Percentiles rank a stretch among this genome's conserved stretches.
Conservation (phyloP, 2,329 filamentous ascomycete genomes). For the Hymenoscyphus fructigenus region DNA sequence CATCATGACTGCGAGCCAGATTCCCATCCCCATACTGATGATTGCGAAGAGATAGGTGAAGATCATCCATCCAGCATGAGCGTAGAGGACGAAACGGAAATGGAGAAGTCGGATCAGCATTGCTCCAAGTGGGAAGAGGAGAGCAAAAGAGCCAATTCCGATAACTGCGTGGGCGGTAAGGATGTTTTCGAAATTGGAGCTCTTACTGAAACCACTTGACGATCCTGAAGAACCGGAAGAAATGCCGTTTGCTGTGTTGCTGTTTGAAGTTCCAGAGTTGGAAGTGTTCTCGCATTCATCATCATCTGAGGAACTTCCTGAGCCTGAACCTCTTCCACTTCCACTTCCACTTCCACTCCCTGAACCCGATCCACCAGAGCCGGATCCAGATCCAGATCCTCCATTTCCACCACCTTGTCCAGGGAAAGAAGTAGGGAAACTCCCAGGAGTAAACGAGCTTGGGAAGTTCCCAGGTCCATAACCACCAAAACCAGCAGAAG, state of each 20-base stretch:
- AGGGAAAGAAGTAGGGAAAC: background rate
- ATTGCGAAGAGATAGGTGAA: conserved; percentile 57
- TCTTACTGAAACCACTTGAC: background rate
- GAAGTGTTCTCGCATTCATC: background rate
- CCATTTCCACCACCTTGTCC: background rate
- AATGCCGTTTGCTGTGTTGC: too few species aligned
- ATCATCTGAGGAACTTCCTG: background rate
- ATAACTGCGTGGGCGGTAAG: conserved; percentile 53
- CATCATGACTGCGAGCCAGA: conserved; percentile 39
- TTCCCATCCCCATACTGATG: conserved; percentile 58
- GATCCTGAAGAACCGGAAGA: background rate
- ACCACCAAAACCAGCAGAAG: background rate
- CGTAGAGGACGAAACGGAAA: conserved; percentile 39
- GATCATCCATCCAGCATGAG: conserved; percentile 58
- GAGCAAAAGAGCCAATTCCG: conserved; percentile 56
- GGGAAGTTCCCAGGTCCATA: background rate
- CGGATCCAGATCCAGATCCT: background rate
- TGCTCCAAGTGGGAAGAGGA: conserved; percentile 61
- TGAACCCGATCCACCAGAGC: background rate
- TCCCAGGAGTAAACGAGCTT: background rate
- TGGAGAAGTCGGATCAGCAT: conserved; percentile 60
- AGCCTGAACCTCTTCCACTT: background rate
- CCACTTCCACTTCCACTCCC: too few species aligned
- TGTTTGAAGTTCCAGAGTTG: background rate
- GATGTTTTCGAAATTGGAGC: conserved; percentile 10